Evolutionary conservation across 164 flowering plant genomes (phyloP).

Genomic region (Magnolia changhungtana): DNA sequence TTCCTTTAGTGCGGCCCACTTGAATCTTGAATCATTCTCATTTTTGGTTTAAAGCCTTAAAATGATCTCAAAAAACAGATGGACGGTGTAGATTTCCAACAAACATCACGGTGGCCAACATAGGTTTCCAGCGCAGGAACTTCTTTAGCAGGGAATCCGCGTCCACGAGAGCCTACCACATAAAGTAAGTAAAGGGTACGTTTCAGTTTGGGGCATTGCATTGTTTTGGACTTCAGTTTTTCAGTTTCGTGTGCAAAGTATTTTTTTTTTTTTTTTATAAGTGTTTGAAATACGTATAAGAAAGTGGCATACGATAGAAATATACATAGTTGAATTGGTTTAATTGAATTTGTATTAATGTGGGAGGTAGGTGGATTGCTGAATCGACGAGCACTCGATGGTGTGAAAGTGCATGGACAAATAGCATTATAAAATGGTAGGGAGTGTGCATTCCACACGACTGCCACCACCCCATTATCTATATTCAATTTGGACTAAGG

Average conservation of each 20-base stretch:
- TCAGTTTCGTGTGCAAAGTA: no score
- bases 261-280: no score
- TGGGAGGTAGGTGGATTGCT: slow-evolving; percentile 3
- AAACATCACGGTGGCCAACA: no score
- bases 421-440: slow-evolving; percentile 1
- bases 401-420: slow-evolving; percentile 1
- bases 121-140: no score
- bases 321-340: neutral
- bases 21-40: no score
- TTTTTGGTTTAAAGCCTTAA: no score
- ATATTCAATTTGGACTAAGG: neutral
- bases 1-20: no score
- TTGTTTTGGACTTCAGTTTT: neutral
- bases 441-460: slow-evolving; percentile 16
- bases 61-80: no score
- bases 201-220: neutral
- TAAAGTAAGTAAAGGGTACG: neutral
- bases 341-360: neutral
- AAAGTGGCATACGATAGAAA: neutral
- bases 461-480: neutral
- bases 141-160: no score
- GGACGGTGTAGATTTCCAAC: no score
- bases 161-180: no score
- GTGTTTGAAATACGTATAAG: neutral
- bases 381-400: slow-evolving; percentile 4